Evolutionary conservation across 2,329 filamentous ascomycete genomes (phyloP), one percentile per base, ranked within the genome.

Genomic region (Clarireedia hainanense): DNA sequence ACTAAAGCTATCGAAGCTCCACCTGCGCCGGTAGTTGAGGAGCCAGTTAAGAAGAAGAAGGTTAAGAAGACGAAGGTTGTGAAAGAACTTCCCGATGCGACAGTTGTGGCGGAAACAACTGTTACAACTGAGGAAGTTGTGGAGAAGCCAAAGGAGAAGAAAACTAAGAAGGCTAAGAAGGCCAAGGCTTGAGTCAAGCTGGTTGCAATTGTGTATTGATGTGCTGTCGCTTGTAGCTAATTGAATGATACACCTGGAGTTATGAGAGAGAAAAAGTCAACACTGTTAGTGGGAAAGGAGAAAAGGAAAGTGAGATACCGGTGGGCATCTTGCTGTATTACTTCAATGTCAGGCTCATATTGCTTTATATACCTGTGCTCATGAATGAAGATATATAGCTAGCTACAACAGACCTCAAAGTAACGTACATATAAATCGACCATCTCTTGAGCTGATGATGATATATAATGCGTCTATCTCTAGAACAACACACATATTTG

Each of bases 111-210:
- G 27, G 56, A 49, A 50, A 67, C 47, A 17, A 50, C 47, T 27
- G 27, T 24, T n/a, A 34, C 47, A 0, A 74, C 47, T 77, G 75
- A 26, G 65, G 76, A 34, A 73, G 74, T 17, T 75, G 72, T 42
- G 20, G 54, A 57, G 47, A 58, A 63, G 45, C 58, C 51, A 1
- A 34, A 34, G 30, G 30, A 34, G 40, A 59, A 63, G 55, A 65
- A 63, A 37, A n/a, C 52, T 27, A 64, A 65, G 58, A 65, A 64
- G 47, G 47, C 37, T 34, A 75, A 73, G 49, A 74, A 73, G 60
- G 69, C 49, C 6, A 61, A 61, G 49, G 37, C 57, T 43, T 42
- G 9, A 20, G 17, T 42, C 5, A 12, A 12, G 9, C 9, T 34
- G 3, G 2, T 12, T 4, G 30, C 3, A 12, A 12, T 34, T 34